Conservation (phyloP, 352 stramenopile species). For the Elongisporangium anandrum region DNA sequence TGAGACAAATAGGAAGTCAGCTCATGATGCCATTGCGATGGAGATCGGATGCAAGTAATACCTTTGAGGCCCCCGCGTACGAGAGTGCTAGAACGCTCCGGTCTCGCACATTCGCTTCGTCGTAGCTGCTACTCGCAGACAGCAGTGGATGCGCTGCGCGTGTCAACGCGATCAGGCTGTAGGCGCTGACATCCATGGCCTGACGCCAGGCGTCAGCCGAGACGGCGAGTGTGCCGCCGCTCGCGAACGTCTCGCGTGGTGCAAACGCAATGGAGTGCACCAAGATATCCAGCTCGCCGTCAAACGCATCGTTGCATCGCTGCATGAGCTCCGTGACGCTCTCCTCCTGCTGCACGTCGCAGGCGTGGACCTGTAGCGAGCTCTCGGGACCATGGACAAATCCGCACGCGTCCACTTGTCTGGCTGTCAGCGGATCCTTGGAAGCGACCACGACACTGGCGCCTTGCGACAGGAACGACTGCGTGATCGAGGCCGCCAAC, state of each 20-base stretch:
- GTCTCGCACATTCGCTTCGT: constrained; percentile 17
- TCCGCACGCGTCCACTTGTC: constrained; percentile 42
- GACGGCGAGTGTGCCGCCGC: constrained; percentile 43
- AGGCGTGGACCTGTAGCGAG: constrained; percentile 50
- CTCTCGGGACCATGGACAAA: constrained; percentile 28
- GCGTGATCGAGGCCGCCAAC: constrained; percentile 68
- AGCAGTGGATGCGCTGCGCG: constrained; percentile 62
- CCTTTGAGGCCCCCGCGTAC: constrained; percentile 77
- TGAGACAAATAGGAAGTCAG: constrained; percentile 6
- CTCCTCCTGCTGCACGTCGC: constrained; percentile 67
- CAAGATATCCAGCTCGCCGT: constrained; percentile 74
- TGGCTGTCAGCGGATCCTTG: constrained; percentile 34
- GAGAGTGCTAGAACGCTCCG: constrained; percentile 85
- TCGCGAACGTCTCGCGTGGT: constrained; percentile 63
- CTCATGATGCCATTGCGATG: background rate
- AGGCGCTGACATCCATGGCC: constrained; percentile 84
- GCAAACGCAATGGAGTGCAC: constrained; percentile 92
- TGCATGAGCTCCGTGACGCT: constrained; percentile 52
- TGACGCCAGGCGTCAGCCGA: constrained; percentile 58
- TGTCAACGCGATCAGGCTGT: constrained; percentile 86
- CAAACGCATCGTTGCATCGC: constrained; percentile 31
- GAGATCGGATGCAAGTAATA: constrained; percentile 2
- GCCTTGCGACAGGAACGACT: constrained; percentile 57
- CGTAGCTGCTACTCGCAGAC: constrained; percentile 1
- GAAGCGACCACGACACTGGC: constrained; percentile 80